These are phyloP conservation scores for Calonectria pauciramosa DNA, from an alignment of 2,329 filamentous ascomycete genomes.

Conservation along the genomic window DNA sequence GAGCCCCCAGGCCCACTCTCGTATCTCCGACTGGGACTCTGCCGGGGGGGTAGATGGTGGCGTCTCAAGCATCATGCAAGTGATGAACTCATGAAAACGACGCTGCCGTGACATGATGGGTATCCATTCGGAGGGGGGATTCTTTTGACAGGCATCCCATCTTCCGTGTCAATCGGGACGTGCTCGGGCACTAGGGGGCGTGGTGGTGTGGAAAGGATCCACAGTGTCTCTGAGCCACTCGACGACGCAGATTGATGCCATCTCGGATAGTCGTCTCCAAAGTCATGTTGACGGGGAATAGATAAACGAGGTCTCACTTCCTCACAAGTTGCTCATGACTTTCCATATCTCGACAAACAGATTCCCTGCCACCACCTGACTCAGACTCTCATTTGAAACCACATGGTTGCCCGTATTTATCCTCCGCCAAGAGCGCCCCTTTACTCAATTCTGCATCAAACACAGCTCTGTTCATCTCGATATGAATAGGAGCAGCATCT, in stretches of 20 bases:
- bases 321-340: neutral
- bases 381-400: no score
- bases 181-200: neutral
- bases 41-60: neutral
- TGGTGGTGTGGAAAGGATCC: neutral
- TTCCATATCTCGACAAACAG: neutral
- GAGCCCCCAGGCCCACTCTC: neutral
- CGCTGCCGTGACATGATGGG: neutral
- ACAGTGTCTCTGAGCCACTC: neutral
- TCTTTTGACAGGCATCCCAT: neutral
- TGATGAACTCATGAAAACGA: neutral
- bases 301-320: constrained; percentile 5
- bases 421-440: neutral
- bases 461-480: neutral
- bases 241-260: neutral
- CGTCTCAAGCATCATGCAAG: neutral
- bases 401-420: neutral
- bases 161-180: neutral
- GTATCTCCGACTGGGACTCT: neutral
- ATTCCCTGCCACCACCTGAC: neutral
- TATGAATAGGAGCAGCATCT: neutral
- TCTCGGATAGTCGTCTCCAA: neutral
- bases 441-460: neutral
- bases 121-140: neutral
- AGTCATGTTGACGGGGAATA: neutral